These are phyloP conservation scores for Calonectria henricotiae DNA, from an alignment of 2,329 filamentous ascomycete genomes.

Conservation along the genomic window DNA sequence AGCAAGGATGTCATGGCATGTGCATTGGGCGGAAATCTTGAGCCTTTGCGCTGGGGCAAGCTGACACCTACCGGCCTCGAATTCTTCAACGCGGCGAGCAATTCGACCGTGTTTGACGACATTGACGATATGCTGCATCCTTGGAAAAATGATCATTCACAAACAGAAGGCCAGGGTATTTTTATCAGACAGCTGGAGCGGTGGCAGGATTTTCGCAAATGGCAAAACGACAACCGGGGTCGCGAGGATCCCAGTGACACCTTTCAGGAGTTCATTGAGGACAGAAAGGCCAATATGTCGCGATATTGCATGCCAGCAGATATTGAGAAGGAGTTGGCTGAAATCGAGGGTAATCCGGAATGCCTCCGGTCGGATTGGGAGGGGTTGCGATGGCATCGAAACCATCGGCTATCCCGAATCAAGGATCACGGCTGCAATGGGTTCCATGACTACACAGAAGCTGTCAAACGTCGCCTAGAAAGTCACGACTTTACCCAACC, in stretches of 20 bases:
- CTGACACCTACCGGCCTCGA: conserved; percentile 65
- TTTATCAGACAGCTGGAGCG: not conserved
- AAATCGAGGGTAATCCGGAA: not conserved
- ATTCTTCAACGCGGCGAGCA: conserved; percentile 57
- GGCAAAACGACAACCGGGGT: not conserved
- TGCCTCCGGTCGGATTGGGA: not conserved
- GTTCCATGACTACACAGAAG: conserved; percentile 50
- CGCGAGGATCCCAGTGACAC: not conserved
- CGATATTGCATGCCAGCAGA: not conserved
- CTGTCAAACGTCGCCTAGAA: conserved; percentile 51
- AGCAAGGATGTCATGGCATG: conserved; percentile 64
- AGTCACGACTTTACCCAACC: conserved; percentile 51
- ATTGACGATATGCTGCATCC: not conserved
- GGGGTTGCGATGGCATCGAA: not conserved
- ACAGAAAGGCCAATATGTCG: not conserved
- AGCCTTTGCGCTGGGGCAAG: conserved; percentile 65
- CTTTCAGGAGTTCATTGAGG: not conserved
- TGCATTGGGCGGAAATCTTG: conserved; percentile 61
- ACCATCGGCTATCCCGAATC: not conserved
- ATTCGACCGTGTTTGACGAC: conserved; percentile 44
- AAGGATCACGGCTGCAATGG: conserved; percentile 41
- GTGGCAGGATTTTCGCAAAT: not conserved
- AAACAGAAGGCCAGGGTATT: not conserved
- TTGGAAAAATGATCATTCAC: not conserved
- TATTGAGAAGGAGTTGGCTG: no score